Percentiles rank a stretch among this genome's conserved stretches.
phyloP scores from a whole-genome alignment of 2,329 filamentous ascomycete genomes.

The Zymoseptoria pseudotritici region DNA sequence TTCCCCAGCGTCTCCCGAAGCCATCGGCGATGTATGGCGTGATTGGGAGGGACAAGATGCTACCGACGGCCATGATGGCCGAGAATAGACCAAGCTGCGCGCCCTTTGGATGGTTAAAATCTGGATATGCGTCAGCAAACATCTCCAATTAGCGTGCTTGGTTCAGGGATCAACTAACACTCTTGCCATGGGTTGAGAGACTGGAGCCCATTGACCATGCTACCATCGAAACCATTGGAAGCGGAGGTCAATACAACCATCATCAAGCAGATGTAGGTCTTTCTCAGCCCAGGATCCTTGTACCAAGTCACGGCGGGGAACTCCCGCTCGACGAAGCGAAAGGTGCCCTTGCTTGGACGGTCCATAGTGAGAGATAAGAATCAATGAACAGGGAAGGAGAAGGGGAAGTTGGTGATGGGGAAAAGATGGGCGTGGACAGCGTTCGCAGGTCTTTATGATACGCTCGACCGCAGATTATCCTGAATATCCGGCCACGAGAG shows the following conservation, averaged over 20 bases:
- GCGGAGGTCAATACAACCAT: slow-evolving; percentile 28
- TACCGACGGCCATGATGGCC: slow-evolving; percentile 45
- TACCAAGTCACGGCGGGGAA: slow-evolving; percentile 30
- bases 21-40: slow-evolving; percentile 44
- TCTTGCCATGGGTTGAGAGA: slow-evolving; percentile 39
- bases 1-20: slow-evolving; percentile 40
- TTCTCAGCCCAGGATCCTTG: slow-evolving; percentile 25
- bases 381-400: slow-evolving; percentile 18
- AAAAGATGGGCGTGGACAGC: slow-evolving; percentile 26
- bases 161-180: slow-evolving; percentile 23
- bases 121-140: slow-evolving; percentile 6
- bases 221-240: slow-evolving; percentile 45
- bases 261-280: slow-evolving; percentile 28
- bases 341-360: slow-evolving; percentile 27
- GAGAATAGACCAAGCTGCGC: slow-evolving; percentile 39
- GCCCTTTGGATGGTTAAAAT: slow-evolving; percentile 27
- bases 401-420: slow-evolving; percentile 23
- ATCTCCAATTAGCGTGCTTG: neutral
- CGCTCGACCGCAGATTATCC: neutral
- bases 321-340: slow-evolving; percentile 25
- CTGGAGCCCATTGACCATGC: slow-evolving; percentile 46
- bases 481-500: neutral
- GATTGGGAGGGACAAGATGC: slow-evolving; percentile 41
- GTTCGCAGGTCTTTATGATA: neutral
- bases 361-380: slow-evolving; percentile 19